These are phyloP conservation scores for Hyaloperonospora brassicae DNA, from an alignment of 352 stramenopile genomes.

Conservation along the genomic window DNA sequence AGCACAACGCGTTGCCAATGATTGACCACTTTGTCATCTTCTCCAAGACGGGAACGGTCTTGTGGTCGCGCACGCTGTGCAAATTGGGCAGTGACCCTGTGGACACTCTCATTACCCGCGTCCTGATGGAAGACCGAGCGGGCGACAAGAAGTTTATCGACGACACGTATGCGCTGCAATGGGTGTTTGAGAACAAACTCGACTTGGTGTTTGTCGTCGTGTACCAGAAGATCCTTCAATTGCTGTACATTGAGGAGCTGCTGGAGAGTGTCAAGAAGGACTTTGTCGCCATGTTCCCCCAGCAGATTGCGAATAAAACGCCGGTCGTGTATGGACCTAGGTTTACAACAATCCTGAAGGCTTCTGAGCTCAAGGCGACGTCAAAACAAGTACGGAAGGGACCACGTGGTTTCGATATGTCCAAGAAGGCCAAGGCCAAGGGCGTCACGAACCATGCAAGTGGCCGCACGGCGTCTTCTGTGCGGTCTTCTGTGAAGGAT, in stretches of 20 bases:
- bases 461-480: slow-evolving; percentile 38
- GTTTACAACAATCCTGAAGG: slow-evolving; percentile 76
- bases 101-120: slow-evolving; percentile 81
- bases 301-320: slow-evolving; percentile 63
- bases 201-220: slow-evolving; percentile 89
- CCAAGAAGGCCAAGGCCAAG: slow-evolving; percentile 62
- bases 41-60: slow-evolving; percentile 83
- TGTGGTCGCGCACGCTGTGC: slow-evolving; percentile 85
- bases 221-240: slow-evolving; percentile 87
- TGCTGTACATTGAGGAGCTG: slow-evolving; percentile 88
- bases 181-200: slow-evolving; percentile 88
- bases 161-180: slow-evolving; percentile 86
- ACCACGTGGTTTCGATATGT: slow-evolving; percentile 53
- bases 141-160: slow-evolving; percentile 81
- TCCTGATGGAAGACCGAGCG: slow-evolving; percentile 86
- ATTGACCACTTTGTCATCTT: slow-evolving; percentile 92
- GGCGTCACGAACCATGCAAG: slow-evolving; percentile 37
- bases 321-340: slow-evolving; percentile 74
- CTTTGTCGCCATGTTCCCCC: slow-evolving; percentile 63
- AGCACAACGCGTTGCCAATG: slow-evolving; percentile 38
- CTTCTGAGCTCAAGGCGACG: slow-evolving; percentile 58
- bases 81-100: slow-evolving; percentile 83
- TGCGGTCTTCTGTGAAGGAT: slow-evolving; percentile 24
- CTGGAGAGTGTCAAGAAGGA: slow-evolving; percentile 85
- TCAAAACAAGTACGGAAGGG: slow-evolving; percentile 53